phyloP scores from a whole-genome alignment of 139 green algal species.

The Chlamydomonas schloesseri region DNA sequence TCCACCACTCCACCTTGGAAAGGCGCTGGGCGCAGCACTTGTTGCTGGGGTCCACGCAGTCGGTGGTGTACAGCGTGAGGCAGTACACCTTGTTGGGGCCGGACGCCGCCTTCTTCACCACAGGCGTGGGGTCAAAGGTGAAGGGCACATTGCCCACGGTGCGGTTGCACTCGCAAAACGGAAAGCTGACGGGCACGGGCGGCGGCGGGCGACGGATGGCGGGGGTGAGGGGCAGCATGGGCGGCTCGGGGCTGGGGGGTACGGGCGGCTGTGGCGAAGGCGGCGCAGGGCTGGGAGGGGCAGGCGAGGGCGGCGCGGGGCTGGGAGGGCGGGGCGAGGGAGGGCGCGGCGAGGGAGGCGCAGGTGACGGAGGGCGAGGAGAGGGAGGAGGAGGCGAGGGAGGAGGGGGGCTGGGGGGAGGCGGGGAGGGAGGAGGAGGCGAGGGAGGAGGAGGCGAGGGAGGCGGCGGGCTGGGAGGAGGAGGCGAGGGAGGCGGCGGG shows the following conservation, averaged over 20 bases:
- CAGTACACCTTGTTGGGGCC: not conserved
- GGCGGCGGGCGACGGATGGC: not conserved
- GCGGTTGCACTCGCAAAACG: not conserved
- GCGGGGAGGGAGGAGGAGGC: no score
- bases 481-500: not conserved
- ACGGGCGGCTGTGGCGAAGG: not conserved
- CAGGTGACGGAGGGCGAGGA: not conserved
- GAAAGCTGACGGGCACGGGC: not conserved
- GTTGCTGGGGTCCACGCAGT: not conserved
- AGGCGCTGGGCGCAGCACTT: not conserved
- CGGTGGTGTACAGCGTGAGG: not conserved
- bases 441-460: no score
- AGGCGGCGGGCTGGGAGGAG: no score
- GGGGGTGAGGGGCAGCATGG: not conserved
- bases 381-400: not conserved
- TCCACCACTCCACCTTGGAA: not conserved
- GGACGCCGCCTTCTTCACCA: not conserved
- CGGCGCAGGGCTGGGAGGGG: constrained; percentile 6
- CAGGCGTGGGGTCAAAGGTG: not conserved
- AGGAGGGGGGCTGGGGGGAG: not conserved
- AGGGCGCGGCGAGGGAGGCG: not conserved
- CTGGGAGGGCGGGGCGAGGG: not conserved
- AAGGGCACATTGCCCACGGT: not conserved
- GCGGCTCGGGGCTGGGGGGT: not conserved
- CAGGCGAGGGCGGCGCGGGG: not conserved